Evolutionary conservation across 495 filamentous ascomycete genomes (phyloP), one percentile per base, ranked within the genome.

Genomic region (Penicillium diatomitis): DNA sequence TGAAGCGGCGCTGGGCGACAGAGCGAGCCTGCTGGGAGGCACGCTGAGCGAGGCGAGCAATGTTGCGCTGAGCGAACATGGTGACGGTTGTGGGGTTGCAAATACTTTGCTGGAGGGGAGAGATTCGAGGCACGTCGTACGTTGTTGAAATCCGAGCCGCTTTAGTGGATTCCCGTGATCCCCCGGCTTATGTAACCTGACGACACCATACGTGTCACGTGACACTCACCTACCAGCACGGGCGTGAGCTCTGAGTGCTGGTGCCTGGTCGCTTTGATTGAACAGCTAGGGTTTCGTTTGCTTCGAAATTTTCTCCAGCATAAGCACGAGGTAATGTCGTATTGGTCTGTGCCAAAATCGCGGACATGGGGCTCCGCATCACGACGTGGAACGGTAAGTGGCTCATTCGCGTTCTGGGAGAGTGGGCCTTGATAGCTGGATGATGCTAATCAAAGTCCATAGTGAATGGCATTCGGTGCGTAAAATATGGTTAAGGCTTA

Each of bases 391-490:
- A 95, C 69, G 85, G 85, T 87, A 65, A 56, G 77, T 56, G 28
- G 31, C 46, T 49, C 8, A 41, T 44, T 11, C 5, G 46, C 46
- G 5, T 47, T 29, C 11, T 8, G 34, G n/a, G 29, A 10, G 36
- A 56, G 30, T 31, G 20, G 41, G 38, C 5, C 8, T 37, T 31
- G 33, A 20, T 20, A 20, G 4, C 29, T 7, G 20, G 20, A 38
- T 4, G 11, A 29, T 57, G 38, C 53, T 55, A 32, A 52, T 41
- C 47, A 29, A 37, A 45, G 33, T 30, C n/a, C 3, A 27, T 41
- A 92, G 92, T 96, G 32, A 97, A 96, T 67, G 91, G 92, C 55
- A 96, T 98, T 63, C 81, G 88, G 85, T 90, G 67, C 46, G 73
- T 60, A 11, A 32, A 30, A 12, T 10, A 6, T 5, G 20, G 2